Base-by-base conservation (phyloP, 257 asterid genomes). In the Oldenlandia corymbosa region DNA sequence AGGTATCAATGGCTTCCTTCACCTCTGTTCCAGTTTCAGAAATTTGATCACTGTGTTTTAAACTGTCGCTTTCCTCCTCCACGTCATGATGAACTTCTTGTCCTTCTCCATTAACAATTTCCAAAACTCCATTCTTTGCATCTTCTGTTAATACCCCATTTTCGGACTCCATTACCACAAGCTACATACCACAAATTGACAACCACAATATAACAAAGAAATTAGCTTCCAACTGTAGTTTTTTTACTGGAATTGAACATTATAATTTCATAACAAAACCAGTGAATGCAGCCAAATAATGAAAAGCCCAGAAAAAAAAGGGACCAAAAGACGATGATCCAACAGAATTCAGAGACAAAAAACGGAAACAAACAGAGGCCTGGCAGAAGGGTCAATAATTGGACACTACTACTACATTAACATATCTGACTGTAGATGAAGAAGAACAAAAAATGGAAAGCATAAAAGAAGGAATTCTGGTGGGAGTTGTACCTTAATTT, bases 131-230 rank as follows among this genome's bases (percentile, higher is more conserved):
- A 28, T 58, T 63, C 54, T 62, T 71, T 34, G 76, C 83, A 37
- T 85, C 83, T 75, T 88, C 86, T 6, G 66, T 59, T 26, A 59
- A 60, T 70, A 79, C 83, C 68, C 81, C 87, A 58, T 75, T 81
- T 71, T 74, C 85, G 18, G 84, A 76, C 68, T 73, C 96, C 96
- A 88, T 86, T 17, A 54, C 10, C 18, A 46, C 37, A 28, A 49
- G 47, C 4, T 34, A 9, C 53, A n/a, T 56, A 41, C 42, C n/a
- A 55, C 26, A 5, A 5, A 13, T 7, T 5, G 57, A 68, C 69
- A 56, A 17, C 56, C 67, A 70, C 26, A 64, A 46, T 59, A n/a
- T n/a, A n/a, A n/a, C n/a, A n/a, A n/a, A 45, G 14, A 34, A 45
- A 54, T 28, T 32, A 47, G 43, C 14, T 42, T 41, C n/a, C 12